Percentiles rank a stretch among this genome's conserved stretches.
Evolutionary conservation across 306 rosid genomes (phyloP).

Genomic region (Mucuna pruriens): DNA sequence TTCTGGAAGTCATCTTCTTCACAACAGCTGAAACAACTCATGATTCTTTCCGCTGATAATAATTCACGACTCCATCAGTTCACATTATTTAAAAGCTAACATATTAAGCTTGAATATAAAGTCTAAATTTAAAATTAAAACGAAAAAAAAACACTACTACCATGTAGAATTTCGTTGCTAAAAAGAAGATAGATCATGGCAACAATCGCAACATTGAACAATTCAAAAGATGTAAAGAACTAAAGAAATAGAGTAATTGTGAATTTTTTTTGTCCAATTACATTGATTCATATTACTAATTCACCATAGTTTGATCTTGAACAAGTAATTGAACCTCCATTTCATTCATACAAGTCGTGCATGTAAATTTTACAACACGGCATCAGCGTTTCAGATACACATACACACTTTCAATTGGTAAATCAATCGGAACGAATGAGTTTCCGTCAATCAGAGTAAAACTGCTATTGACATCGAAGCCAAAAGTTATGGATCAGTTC

Average conservation of each 20-base stretch:
- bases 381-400: not conserved
- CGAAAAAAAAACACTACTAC: not conserved
- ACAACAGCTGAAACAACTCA: slow-evolving; percentile 87
- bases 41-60: slow-evolving; percentile 45
- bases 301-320: slow-evolving; percentile 11
- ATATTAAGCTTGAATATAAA: not conserved
- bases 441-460: slow-evolving; percentile 32
- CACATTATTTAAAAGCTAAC: not conserved
- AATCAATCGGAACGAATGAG: slow-evolving; percentile 26
- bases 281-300: not conserved
- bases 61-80: slow-evolving; percentile 33
- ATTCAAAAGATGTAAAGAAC: slow-evolving; percentile 15
- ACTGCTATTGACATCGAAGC: not conserved
- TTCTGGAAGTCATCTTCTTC: slow-evolving; percentile 67
- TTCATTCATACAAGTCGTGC: slow-evolving; percentile 8
- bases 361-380: slow-evolving; percentile 9
- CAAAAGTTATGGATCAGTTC: slow-evolving; percentile 34
- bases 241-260: not conserved
- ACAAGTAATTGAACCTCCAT: slow-evolving; percentile 28
- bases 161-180: slow-evolving; percentile 15
- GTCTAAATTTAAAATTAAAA: not conserved
- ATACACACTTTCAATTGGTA: not conserved
- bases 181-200: not conserved
- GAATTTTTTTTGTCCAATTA: not conserved
- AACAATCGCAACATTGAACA: not conserved